phyloP scores from a whole-genome alignment of 306 rosid genomes.

The Acacia crassicarpa region DNA sequence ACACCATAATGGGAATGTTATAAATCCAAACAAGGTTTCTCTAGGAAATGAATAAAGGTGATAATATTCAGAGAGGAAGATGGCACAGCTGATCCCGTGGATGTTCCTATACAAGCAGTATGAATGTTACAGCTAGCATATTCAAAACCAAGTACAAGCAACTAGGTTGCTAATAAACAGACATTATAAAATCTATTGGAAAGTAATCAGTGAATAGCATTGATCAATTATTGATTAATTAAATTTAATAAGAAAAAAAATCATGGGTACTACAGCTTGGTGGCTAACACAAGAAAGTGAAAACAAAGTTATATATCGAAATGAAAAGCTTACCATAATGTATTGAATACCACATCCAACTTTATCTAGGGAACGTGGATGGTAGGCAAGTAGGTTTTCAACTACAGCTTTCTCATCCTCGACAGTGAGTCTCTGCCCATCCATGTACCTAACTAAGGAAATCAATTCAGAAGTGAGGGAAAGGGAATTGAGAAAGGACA shows the following conservation, averaged over 20 bases:
- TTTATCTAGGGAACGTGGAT: conserved; percentile 69
- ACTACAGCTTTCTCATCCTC: conserved; percentile 63
- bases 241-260: not conserved
- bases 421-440: conserved; percentile 47
- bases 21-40: not conserved
- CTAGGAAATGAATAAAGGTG: not conserved
- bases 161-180: not conserved
- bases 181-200: not conserved
- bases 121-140: not conserved
- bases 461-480: not conserved
- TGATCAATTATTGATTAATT: not conserved
- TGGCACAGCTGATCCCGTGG: not conserved
- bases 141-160: not conserved
- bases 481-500: not conserved
- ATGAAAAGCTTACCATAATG: conserved; percentile 53
- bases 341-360: conserved; percentile 67
- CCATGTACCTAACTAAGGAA: conserved; percentile 49
- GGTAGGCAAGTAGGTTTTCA: conserved; percentile 60
- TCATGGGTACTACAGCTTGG: not conserved
- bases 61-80: not conserved
- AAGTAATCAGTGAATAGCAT: not conserved
- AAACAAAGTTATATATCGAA: not conserved
- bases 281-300: not conserved
- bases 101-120: not conserved
- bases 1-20: not conserved